phyloP scores from a whole-genome alignment of 805 yeast genomes.

The Wickerhamiella siamensis region DNA sequence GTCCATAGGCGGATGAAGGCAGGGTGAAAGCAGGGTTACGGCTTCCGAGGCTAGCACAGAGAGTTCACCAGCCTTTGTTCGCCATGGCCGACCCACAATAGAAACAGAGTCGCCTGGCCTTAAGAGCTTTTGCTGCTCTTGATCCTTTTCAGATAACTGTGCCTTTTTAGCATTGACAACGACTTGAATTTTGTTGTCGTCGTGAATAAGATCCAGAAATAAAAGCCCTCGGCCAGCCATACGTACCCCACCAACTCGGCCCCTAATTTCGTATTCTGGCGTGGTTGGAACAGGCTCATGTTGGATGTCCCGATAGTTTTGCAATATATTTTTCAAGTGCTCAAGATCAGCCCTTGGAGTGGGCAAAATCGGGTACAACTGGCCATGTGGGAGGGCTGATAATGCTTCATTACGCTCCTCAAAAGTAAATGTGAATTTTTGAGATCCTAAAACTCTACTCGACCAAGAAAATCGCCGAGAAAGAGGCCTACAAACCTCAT shows the following conservation, averaged over 20 bases:
- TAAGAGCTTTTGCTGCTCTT: slow-evolving; percentile 28
- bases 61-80: slow-evolving; percentile 65
- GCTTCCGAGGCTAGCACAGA: slow-evolving; percentile 46
- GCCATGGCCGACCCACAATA: slow-evolving; percentile 56
- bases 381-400: not conserved
- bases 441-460: not conserved
- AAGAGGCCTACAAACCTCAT: too few relatives aligned
- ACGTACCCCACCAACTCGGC: slow-evolving; percentile 45
- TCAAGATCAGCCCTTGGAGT: not conserved
- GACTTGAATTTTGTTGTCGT: slow-evolving; percentile 42
- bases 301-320: slow-evolving; percentile 1
- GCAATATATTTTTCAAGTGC: not conserved
- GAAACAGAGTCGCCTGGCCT: slow-evolving; percentile 61
- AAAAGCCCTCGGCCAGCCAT: slow-evolving; percentile 53
- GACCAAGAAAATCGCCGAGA: not conserved
- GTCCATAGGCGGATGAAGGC: slow-evolving; percentile 59
- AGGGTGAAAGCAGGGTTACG: slow-evolving; percentile 45
- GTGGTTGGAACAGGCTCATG: slow-evolving; percentile 9
- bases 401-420: slow-evolving; percentile 14
- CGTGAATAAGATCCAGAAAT: slow-evolving; percentile 58
- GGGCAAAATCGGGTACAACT: slow-evolving; percentile 8
- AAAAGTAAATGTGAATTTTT: slow-evolving; percentile 9
- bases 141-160: slow-evolving; percentile 31
- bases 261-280: slow-evolving; percentile 23
- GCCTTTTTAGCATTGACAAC: slow-evolving; percentile 41